phyloP scores from a whole-genome alignment of 352 stramenopile genomes.

The Phytophthora europaea region DNA sequence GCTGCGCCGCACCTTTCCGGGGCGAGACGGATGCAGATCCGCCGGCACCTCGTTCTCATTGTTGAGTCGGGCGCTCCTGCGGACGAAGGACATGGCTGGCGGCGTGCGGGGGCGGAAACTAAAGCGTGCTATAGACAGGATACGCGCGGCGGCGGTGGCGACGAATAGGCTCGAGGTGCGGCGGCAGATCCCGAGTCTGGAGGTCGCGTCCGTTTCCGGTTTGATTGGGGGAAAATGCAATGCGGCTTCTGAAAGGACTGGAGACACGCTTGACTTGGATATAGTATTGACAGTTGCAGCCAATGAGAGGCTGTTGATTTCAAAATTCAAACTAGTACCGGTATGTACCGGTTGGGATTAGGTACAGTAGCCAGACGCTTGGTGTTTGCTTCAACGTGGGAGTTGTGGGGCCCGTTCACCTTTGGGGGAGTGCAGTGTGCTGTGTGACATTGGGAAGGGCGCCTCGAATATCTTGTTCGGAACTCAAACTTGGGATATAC shows the following conservation, averaged over 20 bases:
- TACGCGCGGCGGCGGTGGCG: background rate
- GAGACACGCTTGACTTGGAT: conserved; percentile 28
- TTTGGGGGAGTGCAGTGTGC: background rate
- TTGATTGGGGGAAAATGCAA: conserved; percentile 27
- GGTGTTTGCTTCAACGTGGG: background rate
- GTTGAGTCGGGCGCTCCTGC: conserved; percentile 48
- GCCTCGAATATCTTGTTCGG: background rate
- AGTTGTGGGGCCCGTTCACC: too few species aligned
- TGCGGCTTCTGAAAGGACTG: conserved; percentile 15
- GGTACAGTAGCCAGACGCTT: conserved; percentile 5
- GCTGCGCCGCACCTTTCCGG: conserved; percentile 53
- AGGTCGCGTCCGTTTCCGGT: conserved; percentile 10
- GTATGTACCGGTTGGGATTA: conserved; percentile 21
- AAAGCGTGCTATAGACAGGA: conserved; percentile 18
- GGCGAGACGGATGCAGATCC: conserved; percentile 45
- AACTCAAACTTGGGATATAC: background rate
- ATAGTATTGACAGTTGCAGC: conserved; percentile 29
- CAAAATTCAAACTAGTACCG: conserved; percentile 46
- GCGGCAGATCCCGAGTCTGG: background rate
- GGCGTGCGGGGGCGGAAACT: background rate
- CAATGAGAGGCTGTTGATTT: conserved; percentile 38
- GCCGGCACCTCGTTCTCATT: conserved; percentile 80
- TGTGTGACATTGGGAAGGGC: background rate
- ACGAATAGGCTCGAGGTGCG: conserved; percentile 1
- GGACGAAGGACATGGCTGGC: conserved; percentile 36